Conservation (phyloP, 1,139 yeast genomes). For the Pichia sp. region DNA sequence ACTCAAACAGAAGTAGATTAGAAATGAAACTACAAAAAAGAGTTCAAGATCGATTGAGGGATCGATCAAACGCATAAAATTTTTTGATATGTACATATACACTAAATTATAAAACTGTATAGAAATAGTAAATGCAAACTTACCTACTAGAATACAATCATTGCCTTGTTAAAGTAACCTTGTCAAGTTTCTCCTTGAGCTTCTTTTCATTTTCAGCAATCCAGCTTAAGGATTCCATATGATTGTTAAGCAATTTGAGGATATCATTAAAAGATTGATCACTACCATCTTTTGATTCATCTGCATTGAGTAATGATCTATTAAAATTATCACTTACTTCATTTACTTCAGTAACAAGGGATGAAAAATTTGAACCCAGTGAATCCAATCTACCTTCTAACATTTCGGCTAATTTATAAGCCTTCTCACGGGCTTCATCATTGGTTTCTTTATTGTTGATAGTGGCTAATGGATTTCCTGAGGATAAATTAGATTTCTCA, state of each 20-base stretch:
- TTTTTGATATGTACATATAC: background rate
- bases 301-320: conserved; percentile 36
- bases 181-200: conserved; percentile 60
- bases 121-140: background rate
- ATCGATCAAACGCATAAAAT: conserved; percentile 5
- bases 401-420: conserved; percentile 81
- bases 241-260: conserved; percentile 78
- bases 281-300: conserved; percentile 20
- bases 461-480: conserved; percentile 1
- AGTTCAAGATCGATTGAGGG: conserved; percentile 25
- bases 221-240: conserved; percentile 83
- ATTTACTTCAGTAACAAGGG: conserved; percentile 80
- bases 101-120: background rate
- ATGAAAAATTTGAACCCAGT: conserved; percentile 66
- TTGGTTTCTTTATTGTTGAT: conserved; percentile 23
- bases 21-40: conserved; percentile 27
- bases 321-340: conserved; percentile 79
- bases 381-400: conserved; percentile 76
- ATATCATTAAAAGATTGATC: conserved; percentile 48
- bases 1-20: conserved; percentile 28
- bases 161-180: conserved; percentile 23
- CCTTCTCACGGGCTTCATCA: conserved; percentile 86
- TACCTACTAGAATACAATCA: background rate
- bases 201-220: conserved; percentile 67
- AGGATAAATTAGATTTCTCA: conserved; percentile 18